Evolutionary conservation across 768 basidiomycete genomes (phyloP), one percentile per base, ranked within the genome.

Genomic region (Pholiota molesta): DNA sequence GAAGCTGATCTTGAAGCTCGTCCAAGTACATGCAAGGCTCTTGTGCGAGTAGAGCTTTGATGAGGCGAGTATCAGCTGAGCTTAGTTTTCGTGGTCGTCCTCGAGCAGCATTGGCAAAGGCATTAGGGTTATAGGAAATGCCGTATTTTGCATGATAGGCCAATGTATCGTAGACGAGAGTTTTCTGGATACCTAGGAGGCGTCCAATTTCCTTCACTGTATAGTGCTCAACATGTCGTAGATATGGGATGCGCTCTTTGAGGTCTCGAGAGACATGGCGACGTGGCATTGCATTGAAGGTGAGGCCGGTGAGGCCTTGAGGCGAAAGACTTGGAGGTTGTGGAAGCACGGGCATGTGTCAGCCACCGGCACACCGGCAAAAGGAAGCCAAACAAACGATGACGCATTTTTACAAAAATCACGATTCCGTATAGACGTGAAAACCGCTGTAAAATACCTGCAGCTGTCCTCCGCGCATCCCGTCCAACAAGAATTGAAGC

Each of bases 201-300:
- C 26, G 13, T 26, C 16, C 61, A 4, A 67, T 65, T 10, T 65
- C 64, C 45, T 63, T 60, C 16, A 67, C 64, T 26, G 29, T 60
- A 35, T 57, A 62, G 8, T 53, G 35, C 52, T 65, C 35, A 37
- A 57, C 39, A 37, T 59, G 58, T 1, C 29, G 33, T 1, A 67
- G 52, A n/a, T 60, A 62, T 1, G 66, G 64, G 14, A 67, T 67
- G 10, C 55, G 51, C 6, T 54, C 62, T 40, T 63, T 67, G 54
- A 67, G 58, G 31, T 63, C 59, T 4, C 9, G 61, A 40, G 63
- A 67, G 37, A 67, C 40, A 56, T 59, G 35, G 35, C 35, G 10
- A 13, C 9, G 35, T 8, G 35, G 35, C 35, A 35, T 10, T 35
- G 35, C 9, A 35, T 13, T 13, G 35, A 2, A 35, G 9, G 35